Conservation (phyloP, 257 asterid genomes). For the Ilex asprella region DNA sequence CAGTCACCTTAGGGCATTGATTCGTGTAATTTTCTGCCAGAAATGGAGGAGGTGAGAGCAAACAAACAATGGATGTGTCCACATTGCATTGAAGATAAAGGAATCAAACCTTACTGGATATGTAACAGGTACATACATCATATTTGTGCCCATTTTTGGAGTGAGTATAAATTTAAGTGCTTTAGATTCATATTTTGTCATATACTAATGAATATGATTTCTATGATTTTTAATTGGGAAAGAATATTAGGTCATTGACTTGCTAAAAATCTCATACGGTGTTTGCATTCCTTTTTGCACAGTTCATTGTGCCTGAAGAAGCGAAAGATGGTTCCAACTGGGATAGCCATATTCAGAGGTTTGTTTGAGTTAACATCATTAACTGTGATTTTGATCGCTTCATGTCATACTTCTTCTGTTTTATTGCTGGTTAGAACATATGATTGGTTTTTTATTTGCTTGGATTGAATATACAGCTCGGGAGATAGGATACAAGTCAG, state of each 20-base stretch:
- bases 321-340: constrained; percentile 74
- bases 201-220: too few species aligned
- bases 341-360: constrained; percentile 77
- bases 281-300: constrained; percentile 3
- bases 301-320: constrained; percentile 77
- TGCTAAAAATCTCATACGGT: constrained; percentile 2
- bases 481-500: constrained; percentile 81
- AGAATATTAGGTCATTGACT: background rate
- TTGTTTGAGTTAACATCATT: constrained; percentile 1
- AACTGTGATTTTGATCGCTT: background rate
- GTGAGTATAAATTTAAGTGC: too few species aligned
- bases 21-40: constrained; percentile 23
- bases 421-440: background rate
- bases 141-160: too few species aligned
- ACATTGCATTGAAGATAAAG: constrained; percentile 65
- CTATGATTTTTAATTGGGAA: too few species aligned
- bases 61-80: constrained; percentile 71
- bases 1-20: background rate
- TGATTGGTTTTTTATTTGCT: background rate
- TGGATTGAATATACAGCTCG: constrained; percentile 28
- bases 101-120: constrained; percentile 73
- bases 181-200: too few species aligned
- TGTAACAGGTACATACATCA: constrained; percentile 61
- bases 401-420: background rate
- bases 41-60: constrained; percentile 66